Base-by-base conservation (phyloP, 140 eudicot species). In the Ambrosia hybrid region DNA sequence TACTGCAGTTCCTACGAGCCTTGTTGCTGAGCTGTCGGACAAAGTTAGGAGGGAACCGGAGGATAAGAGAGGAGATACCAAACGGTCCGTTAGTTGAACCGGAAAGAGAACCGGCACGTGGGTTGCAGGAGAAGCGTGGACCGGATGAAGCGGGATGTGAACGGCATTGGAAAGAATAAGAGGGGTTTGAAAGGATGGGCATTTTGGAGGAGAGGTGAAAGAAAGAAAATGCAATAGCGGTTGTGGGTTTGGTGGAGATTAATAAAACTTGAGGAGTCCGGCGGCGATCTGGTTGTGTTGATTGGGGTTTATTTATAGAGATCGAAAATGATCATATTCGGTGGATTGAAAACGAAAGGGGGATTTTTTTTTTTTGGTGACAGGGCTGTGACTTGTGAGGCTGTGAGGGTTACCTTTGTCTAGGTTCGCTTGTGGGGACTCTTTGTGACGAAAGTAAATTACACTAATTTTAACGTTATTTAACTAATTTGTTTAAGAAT, bases 1-100 rank as follows among this genome's bases (percentile, higher is more conserved):
- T 93, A 83, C 99, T 84, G 69, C 99, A 93, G 81, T 93, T 93
- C 78, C 99, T 82, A 62, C 98, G 78, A 49, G 98, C 96, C 84
- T 93, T 93, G 55, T 72, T 90, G 89, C 97, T 93, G 37, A 93
- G 86, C 86, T 93, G 98, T 9, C 98, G 39, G 51, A 90, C 98
- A 55, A 93, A 93, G 63, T 90, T 88, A 0, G 98, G 98, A 0
- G 98, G 98, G 56, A 93, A 93, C 67, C 92, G 66, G 39, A 82
- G 68, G 7, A 93, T 89, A 71, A 84, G 53, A 3, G 96, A 92
- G 3, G 96, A 89, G 73, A 85, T 57, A 8, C 92, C 96, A 6
- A 41, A 65, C 30, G 79, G 15, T 67, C 70, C 70, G 13, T 58
- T 71, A 37, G 66, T 55, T 55, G 77, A 67, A 48, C 45, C 45